Conservation (phyloP, 2,329 filamentous ascomycete species). For the Paradendryphiella salina region DNA sequence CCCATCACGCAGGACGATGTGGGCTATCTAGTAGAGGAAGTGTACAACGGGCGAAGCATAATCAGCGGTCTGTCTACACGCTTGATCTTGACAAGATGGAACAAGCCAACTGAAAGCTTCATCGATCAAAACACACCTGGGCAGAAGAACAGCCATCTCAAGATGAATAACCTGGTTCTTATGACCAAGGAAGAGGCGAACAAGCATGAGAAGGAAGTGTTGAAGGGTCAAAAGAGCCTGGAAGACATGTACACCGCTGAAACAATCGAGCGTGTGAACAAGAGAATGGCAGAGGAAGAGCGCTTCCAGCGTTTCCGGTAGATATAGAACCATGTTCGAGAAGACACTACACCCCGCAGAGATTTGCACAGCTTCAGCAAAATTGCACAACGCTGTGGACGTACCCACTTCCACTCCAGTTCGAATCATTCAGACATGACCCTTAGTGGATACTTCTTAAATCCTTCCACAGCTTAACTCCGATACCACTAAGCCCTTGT, state of each 20-base stretch:
- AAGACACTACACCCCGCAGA: background rate
- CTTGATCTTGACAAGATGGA: slow-evolving; percentile 80
- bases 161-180: slow-evolving; percentile 74
- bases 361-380: background rate
- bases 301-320: slow-evolving; percentile 56
- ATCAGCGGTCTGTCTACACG: slow-evolving; percentile 81
- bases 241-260: slow-evolving; percentile 75
- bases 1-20: slow-evolving; percentile 80
- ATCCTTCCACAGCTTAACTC: background rate
- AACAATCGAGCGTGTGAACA: slow-evolving; percentile 68
- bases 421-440: background rate
- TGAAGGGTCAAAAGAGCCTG: slow-evolving; percentile 67
- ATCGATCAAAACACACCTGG: slow-evolving; percentile 69
- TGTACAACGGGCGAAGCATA: slow-evolving; percentile 80
- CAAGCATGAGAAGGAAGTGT: slow-evolving; percentile 75
- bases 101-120: slow-evolving; percentile 63
- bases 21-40: slow-evolving; percentile 85
- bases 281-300: slow-evolving; percentile 68
- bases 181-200: slow-evolving; percentile 91
- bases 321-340: background rate
- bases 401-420: background rate
- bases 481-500: slow-evolving; percentile 1
- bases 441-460: background rate
- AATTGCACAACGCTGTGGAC: background rate
- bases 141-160: slow-evolving; percentile 74